These are phyloP conservation scores for Endotrypanum monterogeii DNA, from an alignment of 208 protist genomes.

Conservation along the genomic window DNA sequence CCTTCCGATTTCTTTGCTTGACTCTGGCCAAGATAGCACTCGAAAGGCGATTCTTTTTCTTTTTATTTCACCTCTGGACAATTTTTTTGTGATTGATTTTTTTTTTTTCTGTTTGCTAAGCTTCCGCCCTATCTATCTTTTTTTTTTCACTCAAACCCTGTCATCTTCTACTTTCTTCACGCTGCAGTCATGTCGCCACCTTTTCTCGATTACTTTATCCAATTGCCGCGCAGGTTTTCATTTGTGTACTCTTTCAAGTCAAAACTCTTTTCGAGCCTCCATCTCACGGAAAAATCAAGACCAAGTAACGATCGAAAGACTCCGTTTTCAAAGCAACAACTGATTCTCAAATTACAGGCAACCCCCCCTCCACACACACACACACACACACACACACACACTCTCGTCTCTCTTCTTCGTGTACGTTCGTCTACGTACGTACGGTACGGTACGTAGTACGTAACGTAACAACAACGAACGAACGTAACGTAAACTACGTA, in stretches of 20 bases:
- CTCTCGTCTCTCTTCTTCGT: background rate
- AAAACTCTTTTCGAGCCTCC: background rate
- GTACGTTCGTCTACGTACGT: no score
- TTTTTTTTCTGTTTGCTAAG: no score
- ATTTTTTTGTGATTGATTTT: background rate
- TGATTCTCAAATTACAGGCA: background rate
- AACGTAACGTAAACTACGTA: no score
- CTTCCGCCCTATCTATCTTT: background rate
- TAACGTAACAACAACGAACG: no score
- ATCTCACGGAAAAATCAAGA: background rate
- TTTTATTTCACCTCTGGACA: background rate
- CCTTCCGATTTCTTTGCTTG: background rate
- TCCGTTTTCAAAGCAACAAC: background rate
- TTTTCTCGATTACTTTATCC: background rate
- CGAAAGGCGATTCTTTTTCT: background rate
- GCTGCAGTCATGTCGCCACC: background rate
- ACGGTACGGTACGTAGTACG: no score
- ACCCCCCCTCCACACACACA: no score
- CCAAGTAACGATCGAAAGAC: no score
- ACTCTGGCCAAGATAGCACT: no score
- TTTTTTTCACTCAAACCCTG: background rate
- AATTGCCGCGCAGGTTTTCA: background rate
- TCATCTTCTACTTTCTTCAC: background rate
- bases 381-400: no score
- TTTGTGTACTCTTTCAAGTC: background rate